Evolutionary conservation across 2,329 filamentous ascomycete genomes (phyloP), one percentile per base, ranked within the genome.

Genomic region (Elsinoe fawcettii): DNA sequence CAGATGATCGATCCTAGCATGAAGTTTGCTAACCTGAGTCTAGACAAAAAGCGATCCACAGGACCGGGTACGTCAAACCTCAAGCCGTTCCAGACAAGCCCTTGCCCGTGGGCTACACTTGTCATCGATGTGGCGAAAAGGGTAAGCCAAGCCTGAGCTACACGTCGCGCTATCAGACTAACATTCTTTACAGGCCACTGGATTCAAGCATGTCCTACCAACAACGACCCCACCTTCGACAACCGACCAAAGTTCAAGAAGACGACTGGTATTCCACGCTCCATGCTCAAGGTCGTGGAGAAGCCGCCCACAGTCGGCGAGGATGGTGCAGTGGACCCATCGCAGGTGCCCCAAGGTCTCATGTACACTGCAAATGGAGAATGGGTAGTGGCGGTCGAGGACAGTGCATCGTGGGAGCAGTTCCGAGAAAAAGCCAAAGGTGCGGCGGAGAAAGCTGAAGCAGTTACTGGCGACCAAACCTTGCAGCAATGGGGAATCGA

Each of bases 301-400:
- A 96, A 96, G 74, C 88, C 90, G 32, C 81, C 86, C 51, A 83
- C 88, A 34, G 76, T 90, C 60, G 81, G 81, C 55, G 83, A 88
- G 66, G 84, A 87, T 71, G 86, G 85, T 55, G 84, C 86, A 46
- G 84, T 85, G 65, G 91, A 96, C 69, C 86, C 91, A 67, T 73
- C 81, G 58, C 91, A 95, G 72, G 83, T 90, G 63, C 86, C 87
- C 51, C 86, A 89, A 60, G 90, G 91, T 66, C 86, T 97, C 69
- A 97, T 97, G 92, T 87, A 97, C 65, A 97, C 96, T 73, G 89
- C 91, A 61, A 91, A 96, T 70, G 93, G 93, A 71, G 90, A 97
- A 71, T 97, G 93, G 77, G 93, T 99, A 67, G 88, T 96, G 77
- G 91, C 91, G 62, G 87, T 95, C 74, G 89, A 92, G 63, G 93